Conservation (phyloP, 345 rosid species). For the Rhodamnia rubescens region DNA sequence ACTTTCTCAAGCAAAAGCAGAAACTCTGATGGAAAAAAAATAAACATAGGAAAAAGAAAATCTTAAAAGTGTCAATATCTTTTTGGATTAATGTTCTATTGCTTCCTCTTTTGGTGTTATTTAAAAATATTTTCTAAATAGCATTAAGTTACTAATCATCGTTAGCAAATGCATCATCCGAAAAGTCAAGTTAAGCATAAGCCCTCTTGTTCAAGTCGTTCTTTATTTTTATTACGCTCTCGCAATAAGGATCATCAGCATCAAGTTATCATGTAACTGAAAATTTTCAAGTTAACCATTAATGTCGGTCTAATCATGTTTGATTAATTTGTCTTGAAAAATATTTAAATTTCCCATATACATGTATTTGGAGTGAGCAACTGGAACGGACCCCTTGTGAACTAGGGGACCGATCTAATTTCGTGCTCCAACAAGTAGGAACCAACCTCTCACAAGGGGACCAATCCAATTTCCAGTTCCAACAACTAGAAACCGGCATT, state of each 20-base stretch:
- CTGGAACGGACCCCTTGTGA: too few species aligned
- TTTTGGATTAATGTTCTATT: not conserved
- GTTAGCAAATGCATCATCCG: not conserved
- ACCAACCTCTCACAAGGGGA: not conserved
- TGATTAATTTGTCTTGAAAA: not conserved
- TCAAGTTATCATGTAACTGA: too few species aligned
- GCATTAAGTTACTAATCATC: not conserved
- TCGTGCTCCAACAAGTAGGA: not conserved
- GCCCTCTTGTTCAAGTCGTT: not conserved
- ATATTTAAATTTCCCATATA: not conserved
- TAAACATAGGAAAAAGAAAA: too few species aligned
- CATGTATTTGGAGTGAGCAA: not conserved
- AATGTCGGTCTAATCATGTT: not conserved
- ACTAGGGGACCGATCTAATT: too few species aligned
- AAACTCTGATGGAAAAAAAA: too few species aligned
- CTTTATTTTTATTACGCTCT: not conserved
- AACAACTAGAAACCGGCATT: not conserved
- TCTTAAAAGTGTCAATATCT: not conserved
- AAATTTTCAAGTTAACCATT: not conserved
- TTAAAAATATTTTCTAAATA: not conserved
- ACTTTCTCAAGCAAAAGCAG: too few species aligned
- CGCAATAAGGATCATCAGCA: too few species aligned
- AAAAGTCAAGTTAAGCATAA: not conserved
- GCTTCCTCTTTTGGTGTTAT: not conserved
- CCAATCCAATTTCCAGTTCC: fast-evolving